These are phyloP conservation scores for Zea luxurians DNA, from an alignment of 176 grass and related monocot species.

Conservation along the genomic window DNA sequence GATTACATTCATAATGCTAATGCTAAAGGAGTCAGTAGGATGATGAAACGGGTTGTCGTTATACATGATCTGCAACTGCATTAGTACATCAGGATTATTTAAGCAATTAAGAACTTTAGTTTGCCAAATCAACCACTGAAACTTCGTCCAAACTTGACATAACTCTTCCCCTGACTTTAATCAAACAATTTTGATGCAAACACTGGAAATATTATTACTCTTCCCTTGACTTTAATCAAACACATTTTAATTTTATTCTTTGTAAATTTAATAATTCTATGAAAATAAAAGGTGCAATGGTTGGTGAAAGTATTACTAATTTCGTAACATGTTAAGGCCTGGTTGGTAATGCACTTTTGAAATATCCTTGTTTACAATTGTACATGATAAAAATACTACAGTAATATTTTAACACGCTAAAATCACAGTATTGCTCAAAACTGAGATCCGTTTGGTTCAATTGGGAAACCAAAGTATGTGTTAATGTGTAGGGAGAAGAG, in stretches of 20 bases:
- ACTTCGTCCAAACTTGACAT: neutral
- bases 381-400: too few relatives aligned
- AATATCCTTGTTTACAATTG: too few relatives aligned
- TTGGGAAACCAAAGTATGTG: too few relatives aligned
- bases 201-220: neutral
- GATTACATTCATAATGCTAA: too few relatives aligned
- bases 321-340: neutral
- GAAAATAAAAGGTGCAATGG: neutral
- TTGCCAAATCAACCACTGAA: neutral
- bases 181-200: neutral
- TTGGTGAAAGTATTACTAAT: neutral
- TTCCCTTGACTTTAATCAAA: neutral
- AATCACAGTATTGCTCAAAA: too few relatives aligned
- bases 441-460: too few relatives aligned
- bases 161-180: neutral
- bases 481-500: too few relatives aligned
- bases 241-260: conserved; percentile 7
- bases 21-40: neutral
- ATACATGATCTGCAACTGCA: conserved; percentile 6
- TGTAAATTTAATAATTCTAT: neutral
- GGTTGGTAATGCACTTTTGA: too few relatives aligned
- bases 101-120: neutral
- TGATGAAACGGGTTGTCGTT: conserved; percentile 12
- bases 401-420: too few relatives aligned
- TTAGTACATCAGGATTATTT: conserved; percentile 5